These are phyloP conservation scores for Phytomonas francai DNA, from an alignment of 208 protist genomes.

Conservation along the genomic window DNA sequence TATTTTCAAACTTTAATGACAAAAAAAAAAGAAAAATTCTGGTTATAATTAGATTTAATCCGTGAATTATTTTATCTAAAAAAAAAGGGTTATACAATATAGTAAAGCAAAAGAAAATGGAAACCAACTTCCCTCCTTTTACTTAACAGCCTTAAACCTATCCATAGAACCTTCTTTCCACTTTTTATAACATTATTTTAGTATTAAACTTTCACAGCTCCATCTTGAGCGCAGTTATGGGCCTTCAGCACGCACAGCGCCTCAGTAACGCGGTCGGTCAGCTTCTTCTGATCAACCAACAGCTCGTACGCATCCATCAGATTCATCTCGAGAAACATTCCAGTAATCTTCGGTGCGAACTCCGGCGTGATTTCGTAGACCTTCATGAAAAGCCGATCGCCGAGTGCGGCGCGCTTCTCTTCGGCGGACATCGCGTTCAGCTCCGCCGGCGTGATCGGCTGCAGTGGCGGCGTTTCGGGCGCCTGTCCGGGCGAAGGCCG, in stretches of 20 bases:
- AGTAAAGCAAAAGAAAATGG: constrained; percentile 8
- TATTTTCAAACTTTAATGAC: no score
- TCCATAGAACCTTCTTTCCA: constrained; percentile 1
- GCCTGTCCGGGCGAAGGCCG: constrained; percentile 50
- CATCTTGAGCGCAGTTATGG: constrained; percentile 27
- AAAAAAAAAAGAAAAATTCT: background rate
- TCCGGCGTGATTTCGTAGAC: constrained; percentile 80
- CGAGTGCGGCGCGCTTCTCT: constrained; percentile 85
- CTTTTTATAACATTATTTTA: constrained; percentile 3
- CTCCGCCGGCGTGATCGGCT: constrained; percentile 74
- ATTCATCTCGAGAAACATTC: constrained; percentile 86
- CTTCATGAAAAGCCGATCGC: constrained; percentile 84
- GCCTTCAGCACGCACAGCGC: constrained; percentile 69
- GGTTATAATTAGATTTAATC: background rate
- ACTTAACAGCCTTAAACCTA: background rate
- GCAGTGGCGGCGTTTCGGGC: constrained; percentile 74
- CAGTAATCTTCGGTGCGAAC: constrained; percentile 82
- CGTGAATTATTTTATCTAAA: background rate
- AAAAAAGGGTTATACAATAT: constrained; percentile 6
- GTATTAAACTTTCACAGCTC: background rate
- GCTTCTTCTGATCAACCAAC: constrained; percentile 53
- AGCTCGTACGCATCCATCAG: constrained; percentile 60
- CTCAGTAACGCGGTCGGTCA: constrained; percentile 72
- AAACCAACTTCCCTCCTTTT: background rate
- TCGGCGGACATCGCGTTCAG: constrained; percentile 79